Evolutionary conservation across 805 yeast species (phyloP).

Genomic region (Candida qinlingensis): DNA sequence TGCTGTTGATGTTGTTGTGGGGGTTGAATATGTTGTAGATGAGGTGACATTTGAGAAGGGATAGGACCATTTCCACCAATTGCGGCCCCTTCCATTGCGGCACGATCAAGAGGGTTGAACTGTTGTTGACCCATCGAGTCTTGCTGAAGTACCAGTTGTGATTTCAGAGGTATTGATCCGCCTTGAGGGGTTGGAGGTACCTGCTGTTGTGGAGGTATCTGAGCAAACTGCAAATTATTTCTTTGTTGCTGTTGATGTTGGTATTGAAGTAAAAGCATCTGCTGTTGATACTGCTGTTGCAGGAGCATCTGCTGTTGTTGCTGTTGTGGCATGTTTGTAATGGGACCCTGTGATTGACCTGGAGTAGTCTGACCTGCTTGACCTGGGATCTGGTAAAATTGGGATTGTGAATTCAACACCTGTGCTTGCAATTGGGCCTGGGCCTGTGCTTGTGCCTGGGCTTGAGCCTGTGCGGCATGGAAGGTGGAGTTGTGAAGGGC

Average conservation of each 20-base stretch:
- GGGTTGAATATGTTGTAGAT: conserved; percentile 1
- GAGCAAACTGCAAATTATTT: not conserved
- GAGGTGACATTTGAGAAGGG: conserved; percentile 8
- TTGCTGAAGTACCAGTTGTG: not conserved
- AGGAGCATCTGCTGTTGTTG: conserved; percentile 25
- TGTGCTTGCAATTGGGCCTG: conserved; percentile 12
- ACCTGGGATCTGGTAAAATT: conserved; percentile 16
- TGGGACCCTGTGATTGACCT: not conserved
- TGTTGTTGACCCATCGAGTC: not conserved
- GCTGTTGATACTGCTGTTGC: conserved; percentile 24
- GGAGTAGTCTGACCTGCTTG: conserved; percentile 6
- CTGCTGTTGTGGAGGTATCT: conserved; percentile 1
- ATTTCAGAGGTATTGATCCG: not conserved
- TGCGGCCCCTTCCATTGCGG: not conserved
- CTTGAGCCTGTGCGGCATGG: conserved; percentile 42
- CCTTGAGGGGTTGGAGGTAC: not conserved
- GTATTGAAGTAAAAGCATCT: conserved; percentile 6
- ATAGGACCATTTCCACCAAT: conserved; percentile 1
- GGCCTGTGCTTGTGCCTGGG: conserved; percentile 25
- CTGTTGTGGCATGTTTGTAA: conserved; percentile 9
- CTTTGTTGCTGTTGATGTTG: conserved; percentile 6
- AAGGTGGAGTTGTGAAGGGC: conserved; percentile 39
- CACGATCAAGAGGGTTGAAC: not conserved
- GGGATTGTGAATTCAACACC: conserved; percentile 1
- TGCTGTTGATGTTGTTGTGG: conserved; percentile 8